Evolutionary conservation across 2,329 filamentous ascomycete genomes (phyloP), one percentile per base, ranked within the genome.

Genomic region (Pleomassaria siparia): DNA sequence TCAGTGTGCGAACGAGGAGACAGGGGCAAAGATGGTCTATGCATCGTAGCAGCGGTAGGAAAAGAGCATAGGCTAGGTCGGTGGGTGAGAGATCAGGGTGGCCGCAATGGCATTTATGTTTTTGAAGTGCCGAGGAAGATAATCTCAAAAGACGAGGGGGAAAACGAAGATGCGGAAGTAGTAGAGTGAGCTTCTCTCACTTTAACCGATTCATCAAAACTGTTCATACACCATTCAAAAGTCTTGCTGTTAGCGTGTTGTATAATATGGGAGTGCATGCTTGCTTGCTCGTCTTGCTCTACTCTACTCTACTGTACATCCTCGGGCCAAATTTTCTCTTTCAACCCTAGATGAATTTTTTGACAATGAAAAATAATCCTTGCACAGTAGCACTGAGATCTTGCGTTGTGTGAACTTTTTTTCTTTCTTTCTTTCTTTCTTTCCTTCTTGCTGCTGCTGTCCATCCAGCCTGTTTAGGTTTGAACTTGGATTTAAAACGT

Each of bases 1-100:
- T 83, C 88, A 1, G 80, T 96, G 12, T 91, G 94, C 59, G 94
- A 97, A 70, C 80, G 89, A 15, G 90, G 91, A 3, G 86, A 90
- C 15, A 78, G 86, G 50, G 88, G 87, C 25, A 84, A 82, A 57
- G 74, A 77, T 36, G 91, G 91, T 1, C 72, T 96, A 2, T 92
- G 89, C 59, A 81, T 97, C 22, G 85, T 95, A 11, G 89, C 85
- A n/a, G 94, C 87, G 13, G 81, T 95, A 1, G 91, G 89, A 28
- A 92, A 88, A 64, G 89, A 96, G 72, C 88, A 91, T 70, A 82
- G 90, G 36, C 75, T 96, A 33, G 94, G 91, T 3, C 80, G 88
- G 53, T 97, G 91, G 91, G 86, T 86, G 72, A 80, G 80, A 47
- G 70, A 79, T 4, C 66, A 63, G 47, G 47, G n/a, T n/a, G n/a